phyloP scores from a whole-genome alignment of 352 stramenopile species.

The Globisporangium nodosum region DNA sequence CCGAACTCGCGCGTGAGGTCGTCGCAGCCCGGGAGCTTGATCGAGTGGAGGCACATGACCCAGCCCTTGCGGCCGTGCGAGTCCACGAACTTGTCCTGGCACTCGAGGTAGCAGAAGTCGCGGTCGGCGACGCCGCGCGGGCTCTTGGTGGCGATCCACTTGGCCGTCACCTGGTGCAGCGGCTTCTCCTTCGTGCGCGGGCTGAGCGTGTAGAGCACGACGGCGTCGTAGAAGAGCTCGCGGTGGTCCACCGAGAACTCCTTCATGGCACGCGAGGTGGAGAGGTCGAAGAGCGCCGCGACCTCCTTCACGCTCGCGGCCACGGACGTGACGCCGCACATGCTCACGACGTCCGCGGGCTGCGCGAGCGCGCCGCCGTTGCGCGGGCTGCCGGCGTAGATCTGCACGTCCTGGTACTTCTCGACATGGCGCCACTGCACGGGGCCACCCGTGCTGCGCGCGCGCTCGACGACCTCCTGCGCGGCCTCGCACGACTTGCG shows the following conservation, averaged over 20 bases:
- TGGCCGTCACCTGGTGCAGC: constrained; percentile 81
- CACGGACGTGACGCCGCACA: constrained; percentile 79
- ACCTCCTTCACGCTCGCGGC: constrained; percentile 67
- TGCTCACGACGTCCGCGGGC: constrained; percentile 32
- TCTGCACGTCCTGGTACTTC: constrained; percentile 68
- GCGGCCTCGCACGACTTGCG: constrained; percentile 77
- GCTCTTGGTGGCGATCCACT: constrained; percentile 66
- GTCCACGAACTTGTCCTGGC: constrained; percentile 86
- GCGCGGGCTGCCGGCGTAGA: constrained; percentile 61
- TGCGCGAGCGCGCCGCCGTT: constrained; percentile 15
- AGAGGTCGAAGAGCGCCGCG: constrained; percentile 62
- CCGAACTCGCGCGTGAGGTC: constrained; percentile 73
- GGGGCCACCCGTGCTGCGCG: constrained; percentile 46
- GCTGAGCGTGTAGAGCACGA: constrained; percentile 67
- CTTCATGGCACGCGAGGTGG: constrained; percentile 62
- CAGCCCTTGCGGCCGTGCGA: constrained; percentile 71
- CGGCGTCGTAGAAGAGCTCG: constrained; percentile 64
- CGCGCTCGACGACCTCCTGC: constrained; percentile 72
- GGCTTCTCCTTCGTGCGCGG: constrained; percentile 63
- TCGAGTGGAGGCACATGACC: constrained; percentile 80
- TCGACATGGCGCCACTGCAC: constrained; percentile 75
- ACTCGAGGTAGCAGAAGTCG: constrained; percentile 79
- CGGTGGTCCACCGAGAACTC: constrained; percentile 48
- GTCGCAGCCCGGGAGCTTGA: constrained; percentile 73
- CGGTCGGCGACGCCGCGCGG: constrained; percentile 57